Evolutionary conservation across 2,329 filamentous ascomycete genomes (phyloP).

Genomic region (Eutypella sp.): DNA sequence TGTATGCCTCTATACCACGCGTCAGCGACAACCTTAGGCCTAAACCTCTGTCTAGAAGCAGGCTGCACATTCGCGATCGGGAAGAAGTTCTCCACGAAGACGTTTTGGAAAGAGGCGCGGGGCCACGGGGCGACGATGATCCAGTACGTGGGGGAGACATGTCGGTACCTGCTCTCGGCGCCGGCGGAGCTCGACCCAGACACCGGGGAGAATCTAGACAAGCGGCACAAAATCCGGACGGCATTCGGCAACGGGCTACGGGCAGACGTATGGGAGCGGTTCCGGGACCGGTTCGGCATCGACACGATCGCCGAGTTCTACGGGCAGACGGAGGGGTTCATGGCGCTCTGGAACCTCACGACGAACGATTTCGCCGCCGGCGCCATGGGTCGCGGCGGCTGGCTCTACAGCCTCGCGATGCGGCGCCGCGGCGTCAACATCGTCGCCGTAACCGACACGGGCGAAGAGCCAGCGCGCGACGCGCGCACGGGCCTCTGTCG

Average conservation of each 20-base stretch:
- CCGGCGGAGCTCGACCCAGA: constrained; percentile 56
- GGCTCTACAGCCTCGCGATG: constrained; percentile 52
- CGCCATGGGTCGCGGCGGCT: constrained; percentile 70
- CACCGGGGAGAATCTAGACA: constrained; percentile 66
- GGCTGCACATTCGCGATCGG: constrained; percentile 68
- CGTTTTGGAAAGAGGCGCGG: constrained; percentile 74
- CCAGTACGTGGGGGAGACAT: constrained; percentile 85
- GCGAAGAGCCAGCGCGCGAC: constrained; percentile 61
- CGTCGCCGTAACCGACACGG: constrained; percentile 57
- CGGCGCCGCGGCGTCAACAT: constrained; percentile 48
- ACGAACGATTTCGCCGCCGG: constrained; percentile 70
- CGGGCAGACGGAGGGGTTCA: constrained; percentile 67
- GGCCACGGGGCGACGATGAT: constrained; percentile 66
- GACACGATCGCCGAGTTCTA: constrained; percentile 76
- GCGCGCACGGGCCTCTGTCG: constrained; percentile 65
- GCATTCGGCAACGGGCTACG: constrained; percentile 83
- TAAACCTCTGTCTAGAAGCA: constrained; percentile 53
- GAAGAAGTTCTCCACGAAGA: constrained; percentile 70
- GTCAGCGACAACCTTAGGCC: constrained; percentile 67
- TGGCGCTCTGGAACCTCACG: constrained; percentile 67
- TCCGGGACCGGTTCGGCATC: constrained; percentile 77
- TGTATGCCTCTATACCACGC: constrained; percentile 89
- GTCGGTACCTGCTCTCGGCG: constrained; percentile 72
- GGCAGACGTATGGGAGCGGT: constrained; percentile 78
- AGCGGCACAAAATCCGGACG: constrained; percentile 64